Evolutionary conservation across 2,329 filamentous ascomycete species (phyloP).

Genomic region (Achaetomium macrosporum): DNA sequence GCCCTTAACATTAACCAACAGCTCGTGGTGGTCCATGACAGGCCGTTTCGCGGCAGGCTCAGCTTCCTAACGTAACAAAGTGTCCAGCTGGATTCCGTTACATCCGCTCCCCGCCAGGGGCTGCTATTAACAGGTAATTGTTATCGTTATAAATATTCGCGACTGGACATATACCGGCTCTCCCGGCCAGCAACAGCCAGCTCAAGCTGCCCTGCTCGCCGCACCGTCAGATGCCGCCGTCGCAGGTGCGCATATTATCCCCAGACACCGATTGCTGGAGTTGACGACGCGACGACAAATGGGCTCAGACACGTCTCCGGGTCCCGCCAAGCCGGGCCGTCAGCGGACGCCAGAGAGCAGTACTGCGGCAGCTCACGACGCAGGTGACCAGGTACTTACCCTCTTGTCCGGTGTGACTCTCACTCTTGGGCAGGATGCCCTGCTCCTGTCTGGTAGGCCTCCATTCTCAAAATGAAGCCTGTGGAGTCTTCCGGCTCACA

Average conservation of each 20-base stretch:
- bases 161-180: background rate
- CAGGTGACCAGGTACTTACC: conserved; percentile 11
- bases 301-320: conserved; percentile 6
- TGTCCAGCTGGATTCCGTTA: conserved; percentile 1
- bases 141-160: background rate
- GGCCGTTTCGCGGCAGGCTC: background rate
- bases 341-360: background rate
- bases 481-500: background rate
- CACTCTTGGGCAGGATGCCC: conserved; percentile 18
- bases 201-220: background rate
- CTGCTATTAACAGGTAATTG: background rate
- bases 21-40: background rate
- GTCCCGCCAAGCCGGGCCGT: background rate
- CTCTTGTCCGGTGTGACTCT: conserved; percentile 21
- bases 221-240: conserved; percentile 5
- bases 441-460: conserved; percentile 20
- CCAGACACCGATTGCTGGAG: background rate
- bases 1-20: conserved; percentile 1
- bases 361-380: background rate
- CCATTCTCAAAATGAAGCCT: background rate
- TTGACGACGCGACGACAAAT: conserved; percentile 3
- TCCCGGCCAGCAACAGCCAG: background rate
- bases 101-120: conserved; percentile 4
- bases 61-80: conserved; percentile 2
- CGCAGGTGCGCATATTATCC: background rate